Evolutionary conservation across 257 asterid species (phyloP), one percentile per base, ranked within the genome.

Genomic region (Solanum ahanhuiri): DNA sequence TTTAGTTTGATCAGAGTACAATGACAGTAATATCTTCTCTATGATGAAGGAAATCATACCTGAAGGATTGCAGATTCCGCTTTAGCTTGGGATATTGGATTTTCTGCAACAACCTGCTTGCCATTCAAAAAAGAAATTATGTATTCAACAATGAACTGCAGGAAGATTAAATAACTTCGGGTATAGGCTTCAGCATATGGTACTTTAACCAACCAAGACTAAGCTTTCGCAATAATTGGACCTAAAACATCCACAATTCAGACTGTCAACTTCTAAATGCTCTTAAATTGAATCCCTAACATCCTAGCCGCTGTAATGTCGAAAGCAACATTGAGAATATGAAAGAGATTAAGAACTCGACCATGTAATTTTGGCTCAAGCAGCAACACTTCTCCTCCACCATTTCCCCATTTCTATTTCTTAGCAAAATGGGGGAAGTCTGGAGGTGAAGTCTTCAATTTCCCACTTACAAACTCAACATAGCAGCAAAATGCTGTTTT

Each of bases 31-130:
- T 28, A 31, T 71, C 39, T n/a, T 51, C 54, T 48, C 83, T 12
- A 34, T 30, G 73, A 20, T 18, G 28, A 48, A 48, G 84, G 28
- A 15, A 48, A 48, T 17, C 83, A 33, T 34, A 85, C 87, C 87
- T 71, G 83, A 85, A 85, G 87, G 83, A 85, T 85, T 41, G 91
- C 86, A 10, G 48, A 54, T 83, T 89, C 86, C 3, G 89, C 91
- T 90, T 91, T 92, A 69, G 87, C 88, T 85, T 67, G 90, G 71
- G 73, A 72, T 85, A 81, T 89, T 25, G 92, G 88, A 76, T 89
- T 87, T 88, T 88, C 89, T 9, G 92, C 93, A 85, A 30, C 87
- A 81, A 88, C 94, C 94, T 94, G 93, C 81, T 28, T 8, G 28
- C 43, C 43, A 1, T 81, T 48, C 20, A 11, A 9, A 30, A 81